Evolutionary conservation across 2,329 filamentous ascomycete species (phyloP).

Genomic region (Orbilia quercus): DNA sequence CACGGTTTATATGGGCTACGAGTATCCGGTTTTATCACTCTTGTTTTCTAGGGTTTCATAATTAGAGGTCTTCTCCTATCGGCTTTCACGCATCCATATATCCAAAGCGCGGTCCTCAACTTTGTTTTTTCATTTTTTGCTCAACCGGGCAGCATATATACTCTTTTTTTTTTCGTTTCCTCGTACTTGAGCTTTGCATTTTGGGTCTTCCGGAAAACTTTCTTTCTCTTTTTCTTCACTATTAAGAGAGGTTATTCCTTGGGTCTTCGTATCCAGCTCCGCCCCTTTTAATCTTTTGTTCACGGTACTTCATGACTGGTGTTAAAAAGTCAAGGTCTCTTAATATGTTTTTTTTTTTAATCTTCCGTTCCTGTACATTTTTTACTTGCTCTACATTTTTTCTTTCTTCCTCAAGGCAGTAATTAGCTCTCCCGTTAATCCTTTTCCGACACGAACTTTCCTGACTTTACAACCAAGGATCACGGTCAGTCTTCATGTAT

Average conservation of each 20-base stretch:
- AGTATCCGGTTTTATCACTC: slow-evolving; percentile 35
- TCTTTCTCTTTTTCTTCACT: slow-evolving; percentile 13
- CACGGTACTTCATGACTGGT: slow-evolving; percentile 51
- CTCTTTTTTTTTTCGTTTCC: slow-evolving; percentile 2
- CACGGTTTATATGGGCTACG: slow-evolving; percentile 54
- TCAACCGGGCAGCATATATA: neutral
- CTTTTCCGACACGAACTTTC: neutral
- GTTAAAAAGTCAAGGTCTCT: slow-evolving; percentile 52
- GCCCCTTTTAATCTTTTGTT: neutral
- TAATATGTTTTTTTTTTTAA: slow-evolving; percentile 23
- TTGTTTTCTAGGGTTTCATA: slow-evolving; percentile 33
- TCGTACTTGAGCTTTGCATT: slow-evolving; percentile 26
- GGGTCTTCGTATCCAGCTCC: neutral
- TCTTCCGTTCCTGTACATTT: slow-evolving; percentile 20
- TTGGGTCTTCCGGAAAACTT: slow-evolving; percentile 20
- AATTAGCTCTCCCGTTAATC: slow-evolving; percentile 15
- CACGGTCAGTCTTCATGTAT: neutral
- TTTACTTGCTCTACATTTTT: neutral
- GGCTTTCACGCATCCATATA: slow-evolving; percentile 34
- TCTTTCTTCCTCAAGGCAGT: no score
- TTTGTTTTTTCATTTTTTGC: slow-evolving; percentile 11
- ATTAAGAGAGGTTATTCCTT: neutral
- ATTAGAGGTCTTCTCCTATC: slow-evolving; percentile 46
- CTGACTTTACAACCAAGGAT: neutral
- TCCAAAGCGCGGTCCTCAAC: slow-evolving; percentile 30